phyloP scores from a whole-genome alignment of 768 basidiomycete species.

The Psilocybe cyanescens region DNA sequence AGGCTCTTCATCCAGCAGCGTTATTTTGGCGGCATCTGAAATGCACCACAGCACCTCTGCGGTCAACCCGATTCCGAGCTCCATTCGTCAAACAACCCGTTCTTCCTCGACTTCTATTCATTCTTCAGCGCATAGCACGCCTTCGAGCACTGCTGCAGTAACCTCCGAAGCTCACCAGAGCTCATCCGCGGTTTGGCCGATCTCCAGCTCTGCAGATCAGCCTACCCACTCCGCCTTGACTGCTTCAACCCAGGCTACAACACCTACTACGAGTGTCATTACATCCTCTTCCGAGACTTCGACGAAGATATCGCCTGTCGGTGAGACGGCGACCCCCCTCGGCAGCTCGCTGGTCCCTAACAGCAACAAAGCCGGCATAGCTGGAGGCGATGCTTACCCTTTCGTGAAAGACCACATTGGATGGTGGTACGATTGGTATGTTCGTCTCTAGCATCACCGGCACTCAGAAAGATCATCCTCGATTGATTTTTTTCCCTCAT shows the following conservation, averaged over 20 bases:
- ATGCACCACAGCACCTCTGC: background rate
- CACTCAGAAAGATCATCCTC: background rate
- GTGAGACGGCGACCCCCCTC: conserved; percentile 7
- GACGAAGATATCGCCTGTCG: conserved; percentile 7
- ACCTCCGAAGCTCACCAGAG: background rate
- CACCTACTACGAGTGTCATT: background rate
- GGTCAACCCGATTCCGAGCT: background rate
- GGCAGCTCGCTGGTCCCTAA: conserved; percentile 38
- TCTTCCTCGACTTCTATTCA: conserved; percentile 1
- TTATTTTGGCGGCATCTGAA: background rate
- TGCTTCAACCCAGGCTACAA: background rate
- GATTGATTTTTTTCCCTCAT: background rate
- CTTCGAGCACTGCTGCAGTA: background rate
- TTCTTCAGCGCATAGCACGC: background rate
- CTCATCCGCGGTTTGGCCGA: background rate
- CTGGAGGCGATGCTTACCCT: conserved; percentile 47
- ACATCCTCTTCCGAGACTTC: conserved; percentile 4
- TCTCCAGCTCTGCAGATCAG: background rate
- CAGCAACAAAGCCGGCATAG: conserved; percentile 49
- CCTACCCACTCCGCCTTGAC: background rate
- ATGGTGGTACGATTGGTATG: conserved; percentile 55
- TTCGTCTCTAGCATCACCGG: background rate
- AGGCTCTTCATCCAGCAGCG: background rate
- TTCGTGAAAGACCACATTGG: conserved; percentile 45
- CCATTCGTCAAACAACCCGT: background rate